phyloP scores from a whole-genome alignment of 805 yeast species.

The Yarrowia hollandica region DNA sequence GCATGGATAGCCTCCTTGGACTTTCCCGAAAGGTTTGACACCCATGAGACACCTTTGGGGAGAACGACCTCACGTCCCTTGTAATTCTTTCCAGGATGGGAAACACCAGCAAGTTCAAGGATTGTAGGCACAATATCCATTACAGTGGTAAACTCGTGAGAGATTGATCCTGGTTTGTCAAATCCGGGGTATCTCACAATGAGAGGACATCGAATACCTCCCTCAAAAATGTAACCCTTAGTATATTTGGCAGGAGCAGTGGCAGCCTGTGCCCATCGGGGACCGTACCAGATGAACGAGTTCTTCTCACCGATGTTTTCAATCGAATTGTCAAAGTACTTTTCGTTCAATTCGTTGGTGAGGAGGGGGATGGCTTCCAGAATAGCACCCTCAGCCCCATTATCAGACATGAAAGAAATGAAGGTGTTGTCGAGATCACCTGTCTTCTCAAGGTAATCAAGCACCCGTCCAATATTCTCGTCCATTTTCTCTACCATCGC shows the following conservation, averaged over 20 bases:
- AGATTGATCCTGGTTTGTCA: slow-evolving; percentile 34
- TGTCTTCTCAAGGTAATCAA: slow-evolving; percentile 45
- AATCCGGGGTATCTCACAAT: slow-evolving; percentile 50
- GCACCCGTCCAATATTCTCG: slow-evolving; percentile 51
- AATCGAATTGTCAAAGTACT: slow-evolving; percentile 46
- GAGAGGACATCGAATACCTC: slow-evolving; percentile 59
- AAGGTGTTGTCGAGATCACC: slow-evolving; percentile 57
- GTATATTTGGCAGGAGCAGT: slow-evolving; percentile 58
- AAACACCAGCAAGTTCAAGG: slow-evolving; percentile 50
- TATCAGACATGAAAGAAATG: slow-evolving; percentile 59
- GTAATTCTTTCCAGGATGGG: slow-evolving; percentile 38
- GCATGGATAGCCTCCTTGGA: slow-evolving; percentile 43
- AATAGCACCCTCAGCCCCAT: slow-evolving; percentile 64
- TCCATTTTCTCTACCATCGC: slow-evolving; percentile 62
- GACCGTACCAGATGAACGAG: slow-evolving; percentile 54
- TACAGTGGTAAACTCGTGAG: slow-evolving; percentile 52
- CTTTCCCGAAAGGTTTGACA: slow-evolving; percentile 41
- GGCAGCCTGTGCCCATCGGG: slow-evolving; percentile 65
- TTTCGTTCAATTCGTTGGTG: slow-evolving; percentile 39
- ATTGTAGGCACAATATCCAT: slow-evolving; percentile 62
- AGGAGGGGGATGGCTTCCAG: slow-evolving; percentile 56
- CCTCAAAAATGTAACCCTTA: slow-evolving; percentile 60
- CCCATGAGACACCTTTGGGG: slow-evolving; percentile 51
- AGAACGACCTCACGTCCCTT: slow-evolving; percentile 47
- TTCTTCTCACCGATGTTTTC: slow-evolving; percentile 52